Conservation (phyloP, 495 filamentous ascomycete species). For the Rhypophila decipiens region DNA sequence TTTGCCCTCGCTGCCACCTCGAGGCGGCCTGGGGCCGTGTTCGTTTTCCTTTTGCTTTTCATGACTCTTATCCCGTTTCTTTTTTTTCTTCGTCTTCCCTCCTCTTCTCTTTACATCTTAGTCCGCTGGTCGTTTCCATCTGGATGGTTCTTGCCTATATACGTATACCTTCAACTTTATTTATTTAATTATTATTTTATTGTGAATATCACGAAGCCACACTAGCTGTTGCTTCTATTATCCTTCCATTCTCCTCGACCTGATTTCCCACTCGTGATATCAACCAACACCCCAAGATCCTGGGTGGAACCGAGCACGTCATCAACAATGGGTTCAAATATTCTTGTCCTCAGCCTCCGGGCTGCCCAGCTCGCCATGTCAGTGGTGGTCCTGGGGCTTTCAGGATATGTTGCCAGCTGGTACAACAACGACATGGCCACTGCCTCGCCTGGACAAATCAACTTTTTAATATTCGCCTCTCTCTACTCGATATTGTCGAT, state of each 20-base stretch:
- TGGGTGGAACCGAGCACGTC: not conserved
- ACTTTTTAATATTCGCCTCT: constrained; percentile 65
- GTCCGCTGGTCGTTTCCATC: not conserved
- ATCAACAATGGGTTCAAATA: constrained; percentile 13
- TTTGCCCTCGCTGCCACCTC: not conserved
- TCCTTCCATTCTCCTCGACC: too few relatives aligned
- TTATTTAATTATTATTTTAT: too few relatives aligned
- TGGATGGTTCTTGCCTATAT: too few relatives aligned
- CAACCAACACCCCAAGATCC: too few relatives aligned
- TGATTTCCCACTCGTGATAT: too few relatives aligned
- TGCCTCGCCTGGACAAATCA: constrained; percentile 51
- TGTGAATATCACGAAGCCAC: too few relatives aligned
- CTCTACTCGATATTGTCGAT: constrained; percentile 62
- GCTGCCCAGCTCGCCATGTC: constrained; percentile 55
- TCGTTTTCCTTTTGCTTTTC: constrained; percentile 10
- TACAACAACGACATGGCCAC: constrained; percentile 41
- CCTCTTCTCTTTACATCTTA: constrained; percentile 13
- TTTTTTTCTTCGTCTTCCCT: constrained; percentile 13
- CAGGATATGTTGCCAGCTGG: constrained; percentile 55
- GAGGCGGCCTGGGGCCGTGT: constrained; percentile 8
- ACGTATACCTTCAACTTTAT: too few relatives aligned
- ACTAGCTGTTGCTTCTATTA: too few relatives aligned
- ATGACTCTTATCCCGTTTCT: constrained; percentile 8
- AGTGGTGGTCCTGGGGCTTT: constrained; percentile 60
- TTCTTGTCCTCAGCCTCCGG: constrained; percentile 30